Evolutionary conservation across 139 green algal genomes (phyloP).

Genomic region (Auxenochlorella pyrenoidosa): DNA sequence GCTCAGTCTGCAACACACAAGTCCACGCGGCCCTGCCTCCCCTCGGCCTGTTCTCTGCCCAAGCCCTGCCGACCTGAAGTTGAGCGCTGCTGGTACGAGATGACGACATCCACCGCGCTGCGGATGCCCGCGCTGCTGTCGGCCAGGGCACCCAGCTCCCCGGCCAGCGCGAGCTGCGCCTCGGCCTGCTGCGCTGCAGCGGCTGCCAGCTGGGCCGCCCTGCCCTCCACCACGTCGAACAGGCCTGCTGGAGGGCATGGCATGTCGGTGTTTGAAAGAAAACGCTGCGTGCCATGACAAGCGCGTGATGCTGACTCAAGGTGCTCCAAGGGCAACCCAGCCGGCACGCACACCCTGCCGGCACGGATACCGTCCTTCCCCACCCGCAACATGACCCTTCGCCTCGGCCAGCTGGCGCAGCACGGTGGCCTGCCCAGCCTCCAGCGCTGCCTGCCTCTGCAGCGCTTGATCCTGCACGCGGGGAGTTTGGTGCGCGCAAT

Average conservation of each 20-base stretch:
- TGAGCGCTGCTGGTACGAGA: slow-evolving; percentile 40
- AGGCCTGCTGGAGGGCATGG: not conserved
- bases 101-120: slow-evolving; percentile 33
- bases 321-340: too few species aligned
- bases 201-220: slow-evolving; percentile 4
- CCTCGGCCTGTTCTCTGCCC: not conserved
- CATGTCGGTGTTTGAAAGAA: not conserved
- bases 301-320: too few species aligned
- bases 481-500: not conserved
- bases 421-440: slow-evolving; percentile 13
- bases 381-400: not conserved
- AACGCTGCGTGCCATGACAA: not conserved
- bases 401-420: not conserved
- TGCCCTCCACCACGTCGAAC: slow-evolving; percentile 10
- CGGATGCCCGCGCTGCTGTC: slow-evolving; percentile 30
- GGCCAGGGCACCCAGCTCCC: slow-evolving; percentile 3
- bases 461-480: not conserved
- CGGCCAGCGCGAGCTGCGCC: slow-evolving; percentile 9
- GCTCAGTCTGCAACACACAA: too few species aligned
- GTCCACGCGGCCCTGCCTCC: not conserved
- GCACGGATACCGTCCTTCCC: too few species aligned
- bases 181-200: not conserved
- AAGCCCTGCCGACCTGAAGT: not conserved
- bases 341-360: too few species aligned
- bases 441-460: slow-evolving; percentile 8